These are phyloP conservation scores for Phlebiopsis flavidoalba DNA, from an alignment of 768 basidiomycete species.

Conservation along the genomic window DNA sequence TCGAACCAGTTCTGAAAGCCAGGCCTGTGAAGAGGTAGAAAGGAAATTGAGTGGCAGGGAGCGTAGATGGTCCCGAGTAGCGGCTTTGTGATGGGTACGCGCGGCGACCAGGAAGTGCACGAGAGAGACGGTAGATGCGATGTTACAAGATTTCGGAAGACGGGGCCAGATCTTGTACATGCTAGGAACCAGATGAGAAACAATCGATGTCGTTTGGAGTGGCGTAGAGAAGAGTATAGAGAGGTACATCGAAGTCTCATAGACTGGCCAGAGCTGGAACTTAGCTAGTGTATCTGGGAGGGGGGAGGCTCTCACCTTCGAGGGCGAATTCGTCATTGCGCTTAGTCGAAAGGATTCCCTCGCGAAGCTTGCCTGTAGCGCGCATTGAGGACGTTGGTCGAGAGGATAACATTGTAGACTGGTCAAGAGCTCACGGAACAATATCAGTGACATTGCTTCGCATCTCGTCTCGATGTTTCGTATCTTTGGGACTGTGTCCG, in stretches of 20 bases:
- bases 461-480: constrained; percentile 36
- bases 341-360: constrained; percentile 60
- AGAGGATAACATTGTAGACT: no score
- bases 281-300: neutral
- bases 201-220: constrained; percentile 56
- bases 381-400: neutral
- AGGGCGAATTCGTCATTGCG: constrained; percentile 57
- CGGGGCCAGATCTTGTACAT: constrained; percentile 32
- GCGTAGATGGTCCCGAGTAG: constrained; percentile 41
- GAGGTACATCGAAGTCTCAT: constrained; percentile 68
- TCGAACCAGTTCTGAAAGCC: constrained; percentile 50
- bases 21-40: constrained; percentile 33
- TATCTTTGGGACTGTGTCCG: constrained; percentile 4
- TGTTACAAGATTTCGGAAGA: constrained; percentile 21
- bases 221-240: constrained; percentile 58
- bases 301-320: constrained; percentile 47
- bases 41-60: constrained; percentile 38
- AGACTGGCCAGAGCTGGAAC: constrained; percentile 37
- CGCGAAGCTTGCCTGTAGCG: constrained; percentile 63
- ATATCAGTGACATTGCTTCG: constrained; percentile 67
- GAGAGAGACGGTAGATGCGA: constrained; percentile 43
- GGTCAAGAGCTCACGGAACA: constrained; percentile 52
- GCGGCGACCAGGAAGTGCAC: constrained; percentile 50
- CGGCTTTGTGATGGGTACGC: constrained; percentile 61
- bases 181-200: constrained; percentile 52